Evolutionary conservation across 2,329 filamentous ascomycete species (phyloP).

Genomic region (Trichoderma brevicompactum): DNA sequence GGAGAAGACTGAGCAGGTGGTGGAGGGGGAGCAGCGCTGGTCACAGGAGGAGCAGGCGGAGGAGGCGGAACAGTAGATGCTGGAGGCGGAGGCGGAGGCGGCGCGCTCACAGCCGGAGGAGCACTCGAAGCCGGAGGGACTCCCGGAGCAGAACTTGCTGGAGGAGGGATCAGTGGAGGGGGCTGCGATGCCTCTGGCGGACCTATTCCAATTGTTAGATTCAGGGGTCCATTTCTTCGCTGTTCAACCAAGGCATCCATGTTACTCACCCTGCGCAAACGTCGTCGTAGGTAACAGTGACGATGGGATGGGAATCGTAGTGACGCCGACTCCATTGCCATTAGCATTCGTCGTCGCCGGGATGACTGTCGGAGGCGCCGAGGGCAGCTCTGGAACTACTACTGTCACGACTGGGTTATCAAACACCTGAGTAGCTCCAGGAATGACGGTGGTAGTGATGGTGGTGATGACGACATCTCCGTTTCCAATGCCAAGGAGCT

Average conservation of each 20-base stretch:
- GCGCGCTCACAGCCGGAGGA: neutral
- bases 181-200: conserved; percentile 10
- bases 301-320: conserved; percentile 37
- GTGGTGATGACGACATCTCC: neutral
- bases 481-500: conserved; percentile 24
- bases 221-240: neutral
- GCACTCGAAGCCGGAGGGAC: conserved; percentile 18
- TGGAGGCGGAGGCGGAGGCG: neutral
- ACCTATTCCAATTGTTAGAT: conserved; percentile 3
- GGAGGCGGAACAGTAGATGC: neutral
- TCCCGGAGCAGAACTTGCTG: conserved; percentile 2
- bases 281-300: conserved; percentile 40
- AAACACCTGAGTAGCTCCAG: conserved; percentile 8
- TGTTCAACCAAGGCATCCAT: neutral
- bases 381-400: neutral
- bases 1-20: neutral
- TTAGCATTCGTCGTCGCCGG: conserved; percentile 30
- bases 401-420: neutral
- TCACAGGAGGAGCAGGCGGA: conserved; percentile 1
- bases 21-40: conserved; percentile 6
- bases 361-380: neutral
- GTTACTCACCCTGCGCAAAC: conserved; percentile 26
- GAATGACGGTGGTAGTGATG: conserved; percentile 12
- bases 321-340: conserved; percentile 40
- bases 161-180: conserved; percentile 9